Percentiles rank a stretch among this genome's conserved stretches.
These are phyloP conservation scores for Fusarium albidum DNA, from an alignment of 2,329 filamentous ascomycete genomes.

Conservation along the genomic window DNA sequence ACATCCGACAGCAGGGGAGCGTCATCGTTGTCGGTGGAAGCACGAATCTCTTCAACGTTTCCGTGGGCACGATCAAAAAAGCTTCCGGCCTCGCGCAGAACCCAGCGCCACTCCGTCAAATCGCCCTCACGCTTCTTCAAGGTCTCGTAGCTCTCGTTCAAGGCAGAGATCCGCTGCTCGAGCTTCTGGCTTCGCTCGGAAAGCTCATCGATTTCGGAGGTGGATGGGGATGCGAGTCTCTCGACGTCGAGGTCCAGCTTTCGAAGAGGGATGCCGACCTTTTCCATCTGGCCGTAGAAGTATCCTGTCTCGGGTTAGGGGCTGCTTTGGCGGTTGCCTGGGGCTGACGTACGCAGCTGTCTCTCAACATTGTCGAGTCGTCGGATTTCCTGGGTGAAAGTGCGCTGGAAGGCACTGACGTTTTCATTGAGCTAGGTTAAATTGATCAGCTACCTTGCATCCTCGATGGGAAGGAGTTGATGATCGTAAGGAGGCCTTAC, in stretches of 20 bases:
- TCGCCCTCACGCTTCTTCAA: conserved; percentile 98
- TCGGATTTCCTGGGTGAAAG: conserved; percentile 97
- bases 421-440: conserved; percentile 82
- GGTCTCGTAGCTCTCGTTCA: conserved; percentile 99
- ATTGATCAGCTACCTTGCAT: conserved; percentile 26
- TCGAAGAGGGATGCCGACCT: conserved; percentile 83
- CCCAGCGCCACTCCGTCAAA: conserved; percentile 98
- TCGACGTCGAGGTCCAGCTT: conserved; percentile 92
- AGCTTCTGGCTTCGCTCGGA: conserved; percentile 91
- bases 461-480: conserved; percentile 19
- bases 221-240: conserved; percentile 85
- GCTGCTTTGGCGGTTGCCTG: conserved; percentile 17
- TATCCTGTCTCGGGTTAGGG: conserved; percentile 69
- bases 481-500: conserved; percentile 62
- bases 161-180: conserved; percentile 86
- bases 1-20: conserved; percentile 92
- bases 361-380: conserved; percentile 97
- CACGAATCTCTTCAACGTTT: conserved; percentile 94
- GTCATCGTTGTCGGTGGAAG: conserved; percentile 89
- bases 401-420: conserved; percentile 93
- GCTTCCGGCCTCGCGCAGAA: conserved; percentile 91
- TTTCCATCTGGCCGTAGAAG: conserved; percentile 96
- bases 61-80: conserved; percentile 98
- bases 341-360: conserved; percentile 80
- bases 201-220: conserved; percentile 95